Evolutionary conservation across 768 basidiomycete genomes (phyloP), one percentile per base, ranked within the genome.

Genomic region (Russula virescens): DNA sequence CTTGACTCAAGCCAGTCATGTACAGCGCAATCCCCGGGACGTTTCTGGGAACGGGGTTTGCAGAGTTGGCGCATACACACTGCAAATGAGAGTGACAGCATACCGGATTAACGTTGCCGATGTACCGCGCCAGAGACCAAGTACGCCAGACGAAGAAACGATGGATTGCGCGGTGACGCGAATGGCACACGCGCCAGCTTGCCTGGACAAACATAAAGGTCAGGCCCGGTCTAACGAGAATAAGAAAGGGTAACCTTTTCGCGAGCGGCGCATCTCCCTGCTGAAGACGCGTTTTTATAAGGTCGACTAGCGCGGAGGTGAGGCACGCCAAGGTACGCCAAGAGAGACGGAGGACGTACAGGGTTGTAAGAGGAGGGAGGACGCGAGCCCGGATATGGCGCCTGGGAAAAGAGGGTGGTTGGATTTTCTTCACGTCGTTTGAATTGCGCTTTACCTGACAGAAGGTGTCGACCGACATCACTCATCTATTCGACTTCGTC

Each of bases 11-110:
- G 47, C 85, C 78, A 4, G 94, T 92, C 79, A 97, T 89, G 77
- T 98, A 98, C 53, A 94, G 73, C 3, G 94, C 93, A 21, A 97
- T 89, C 5, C 95, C 95, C 1, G 95, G 95, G 5, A 97, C 85
- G 70, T 96, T 97, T 60, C 94, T 94, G 65, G 42, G n/a, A 34
- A 3, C 34, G 19, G 23, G 5, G 1, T 14, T 23, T 34, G 35
- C 7, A n/a, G 14, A 2, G 26, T 8, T 1, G 5, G 23, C 31
- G 11, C 4, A 11, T 35, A 3, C 34, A 46, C 9, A 31, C 28
- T 19, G 9, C 16, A 19, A n/a, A 8, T 58, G 10, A 18, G 16
- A 18, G 45, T 8, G 9, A 21, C 25, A 28, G 3, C 74, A 23
- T 67, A 84, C 93, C 94, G 80, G 21, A 83, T 73, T 14, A 97